Conservation (phyloP, 2,329 filamentous ascomycete genomes). For the Biscogniauxia sp. region DNA sequence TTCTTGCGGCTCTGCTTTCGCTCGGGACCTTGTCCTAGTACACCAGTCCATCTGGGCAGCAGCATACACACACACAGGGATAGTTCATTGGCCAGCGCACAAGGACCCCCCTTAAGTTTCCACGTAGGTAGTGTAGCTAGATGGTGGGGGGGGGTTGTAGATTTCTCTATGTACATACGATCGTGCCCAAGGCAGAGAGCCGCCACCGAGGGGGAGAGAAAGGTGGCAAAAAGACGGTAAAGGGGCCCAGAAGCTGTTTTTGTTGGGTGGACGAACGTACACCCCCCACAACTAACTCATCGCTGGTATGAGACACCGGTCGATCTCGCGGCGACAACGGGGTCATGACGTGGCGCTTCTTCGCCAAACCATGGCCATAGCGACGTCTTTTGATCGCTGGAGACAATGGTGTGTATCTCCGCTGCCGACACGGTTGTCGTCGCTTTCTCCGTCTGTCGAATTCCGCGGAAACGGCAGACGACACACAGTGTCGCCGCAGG, state of each 20-base stretch:
- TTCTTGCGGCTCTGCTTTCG: neutral
- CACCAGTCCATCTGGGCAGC: constrained; percentile 55
- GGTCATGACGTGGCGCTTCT: constrained; percentile 53
- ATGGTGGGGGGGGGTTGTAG: too few species aligned
- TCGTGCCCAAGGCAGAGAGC: too few species aligned
- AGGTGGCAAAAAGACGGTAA: neutral
- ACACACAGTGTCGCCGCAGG: too few species aligned
- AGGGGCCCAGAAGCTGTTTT: neutral
- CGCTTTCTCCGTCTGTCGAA: too few species aligned
- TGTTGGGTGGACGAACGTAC: constrained; percentile 21
- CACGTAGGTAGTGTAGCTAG: neutral
- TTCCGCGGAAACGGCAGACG: too few species aligned
- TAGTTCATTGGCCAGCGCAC: neutral
- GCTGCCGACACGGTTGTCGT: too few species aligned
- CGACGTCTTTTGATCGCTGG: constrained; percentile 48
- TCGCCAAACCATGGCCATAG: constrained; percentile 59
- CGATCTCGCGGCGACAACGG: constrained; percentile 57
- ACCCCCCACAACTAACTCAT: constrained; percentile 62
- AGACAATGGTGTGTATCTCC: neutral
- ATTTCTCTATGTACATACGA: too few species aligned
- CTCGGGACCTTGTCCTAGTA: constrained; percentile 63
- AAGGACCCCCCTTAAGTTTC: neutral
- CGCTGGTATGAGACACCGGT: constrained; percentile 63
- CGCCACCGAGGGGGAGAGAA: neutral
- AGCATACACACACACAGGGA: too few species aligned